These are phyloP conservation scores for Xylaria flabelliformis DNA, from an alignment of 495 filamentous ascomycete species.

Conservation along the genomic window DNA sequence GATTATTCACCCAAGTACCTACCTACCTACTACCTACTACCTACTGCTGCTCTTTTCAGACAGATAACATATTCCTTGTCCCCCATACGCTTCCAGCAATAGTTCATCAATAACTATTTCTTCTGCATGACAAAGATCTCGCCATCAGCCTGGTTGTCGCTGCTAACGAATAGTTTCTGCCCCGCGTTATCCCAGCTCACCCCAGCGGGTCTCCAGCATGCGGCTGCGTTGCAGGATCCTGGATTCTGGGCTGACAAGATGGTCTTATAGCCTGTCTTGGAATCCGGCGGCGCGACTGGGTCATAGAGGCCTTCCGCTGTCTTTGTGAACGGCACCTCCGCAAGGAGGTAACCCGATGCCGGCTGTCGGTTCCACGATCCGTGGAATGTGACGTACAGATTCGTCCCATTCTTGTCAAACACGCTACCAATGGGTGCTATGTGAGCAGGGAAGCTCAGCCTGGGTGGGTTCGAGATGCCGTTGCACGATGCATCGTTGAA, in stretches of 20 bases:
- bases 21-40: too few species aligned
- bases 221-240: constrained; percentile 37
- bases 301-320: constrained; percentile 45
- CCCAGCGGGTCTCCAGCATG: constrained; percentile 42
- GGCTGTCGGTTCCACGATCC: constrained; percentile 62
- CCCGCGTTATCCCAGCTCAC: constrained; percentile 42
- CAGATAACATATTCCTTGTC: background rate
- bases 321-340: constrained; percentile 52
- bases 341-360: constrained; percentile 61
- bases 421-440: constrained; percentile 62
- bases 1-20: background rate
- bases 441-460: constrained; percentile 62
- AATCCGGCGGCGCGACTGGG: constrained; percentile 42
- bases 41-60: too few species aligned
- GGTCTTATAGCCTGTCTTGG: constrained; percentile 42
- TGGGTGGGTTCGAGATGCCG: constrained; percentile 49
- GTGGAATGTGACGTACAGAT: constrained; percentile 64
- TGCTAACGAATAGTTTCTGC: constrained; percentile 43
- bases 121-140: constrained; percentile 50
- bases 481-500: constrained; percentile 58
- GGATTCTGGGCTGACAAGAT: constrained; percentile 42
- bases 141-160: constrained; percentile 50
- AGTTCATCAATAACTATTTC: constrained; percentile 17
- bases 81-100: background rate
- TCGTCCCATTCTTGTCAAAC: constrained; percentile 47